These are phyloP conservation scores for Mycena amicta DNA, from an alignment of 768 basidiomycete species.

Conservation along the genomic window DNA sequence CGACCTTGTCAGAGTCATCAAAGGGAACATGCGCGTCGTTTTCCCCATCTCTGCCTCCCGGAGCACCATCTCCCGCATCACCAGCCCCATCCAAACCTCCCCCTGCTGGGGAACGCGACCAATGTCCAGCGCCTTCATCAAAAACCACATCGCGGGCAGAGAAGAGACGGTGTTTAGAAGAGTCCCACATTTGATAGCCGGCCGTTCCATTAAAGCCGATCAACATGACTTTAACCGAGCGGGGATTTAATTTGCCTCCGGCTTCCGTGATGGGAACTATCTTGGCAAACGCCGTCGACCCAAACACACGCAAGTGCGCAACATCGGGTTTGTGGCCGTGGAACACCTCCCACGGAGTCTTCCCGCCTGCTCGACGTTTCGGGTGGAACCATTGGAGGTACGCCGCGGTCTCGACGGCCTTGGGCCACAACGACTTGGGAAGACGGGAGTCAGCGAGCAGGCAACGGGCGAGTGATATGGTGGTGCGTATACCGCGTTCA, in stretches of 20 bases:
- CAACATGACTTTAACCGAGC: conserved; percentile 23
- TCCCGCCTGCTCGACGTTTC: not conserved
- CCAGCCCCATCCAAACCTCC: conserved; percentile 3
- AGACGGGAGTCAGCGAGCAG: conserved; percentile 27
- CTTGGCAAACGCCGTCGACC: conserved; percentile 33
- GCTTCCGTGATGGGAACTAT: conserved; percentile 16
- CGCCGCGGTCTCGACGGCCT: conserved; percentile 12
- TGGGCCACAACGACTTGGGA: conserved; percentile 24
- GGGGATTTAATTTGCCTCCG: conserved; percentile 13
- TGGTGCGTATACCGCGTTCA: conserved; percentile 29
- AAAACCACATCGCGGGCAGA: conserved; percentile 26
- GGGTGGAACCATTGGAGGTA: conserved; percentile 23
- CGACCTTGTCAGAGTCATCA: not conserved
- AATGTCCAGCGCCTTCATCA: conserved; percentile 25
- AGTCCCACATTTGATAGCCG: conserved; percentile 26
- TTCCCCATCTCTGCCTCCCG: not conserved
- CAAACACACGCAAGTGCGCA: conserved; percentile 31
- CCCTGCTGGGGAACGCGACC: conserved; percentile 9
- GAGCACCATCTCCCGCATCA: not conserved
- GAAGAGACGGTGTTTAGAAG: conserved; percentile 14
- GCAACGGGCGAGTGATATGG: conserved; percentile 27
- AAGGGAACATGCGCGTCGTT: conserved; percentile 6
- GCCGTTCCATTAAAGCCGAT: conserved; percentile 26
- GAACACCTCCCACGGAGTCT: conserved; percentile 26
- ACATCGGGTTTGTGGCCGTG: conserved; percentile 26